Evolutionary conservation across 768 basidiomycete species (phyloP).

Genomic region (Leucosporidium scottii): DNA sequence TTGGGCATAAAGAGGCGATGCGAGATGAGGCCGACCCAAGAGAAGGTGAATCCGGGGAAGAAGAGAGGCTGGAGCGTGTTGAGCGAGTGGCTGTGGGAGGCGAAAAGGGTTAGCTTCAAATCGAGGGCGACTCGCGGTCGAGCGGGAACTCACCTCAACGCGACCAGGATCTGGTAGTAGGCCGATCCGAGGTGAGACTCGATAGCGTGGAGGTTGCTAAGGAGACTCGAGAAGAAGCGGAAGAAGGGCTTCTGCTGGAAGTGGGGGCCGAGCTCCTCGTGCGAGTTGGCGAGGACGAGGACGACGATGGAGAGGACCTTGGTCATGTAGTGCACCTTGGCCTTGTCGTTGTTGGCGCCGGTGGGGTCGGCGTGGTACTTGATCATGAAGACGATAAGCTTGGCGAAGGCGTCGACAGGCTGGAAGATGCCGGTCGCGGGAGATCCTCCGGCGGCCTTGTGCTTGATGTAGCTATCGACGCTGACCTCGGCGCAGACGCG

Average conservation of each 20-base stretch:
- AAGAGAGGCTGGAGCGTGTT: slow-evolving; percentile 92
- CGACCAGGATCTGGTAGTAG: slow-evolving; percentile 79
- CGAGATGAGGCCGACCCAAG: slow-evolving; percentile 93
- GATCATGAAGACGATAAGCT: slow-evolving; percentile 93
- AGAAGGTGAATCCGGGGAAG: slow-evolving; percentile 97
- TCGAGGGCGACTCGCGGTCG: too few species aligned
- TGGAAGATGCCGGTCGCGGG: slow-evolving; percentile 76
- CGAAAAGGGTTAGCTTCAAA: neutral
- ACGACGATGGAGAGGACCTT: slow-evolving; percentile 97
- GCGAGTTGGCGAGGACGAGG: slow-evolving; percentile 84
- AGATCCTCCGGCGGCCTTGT: slow-evolving; percentile 42
- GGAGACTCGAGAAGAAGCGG: slow-evolving; percentile 91
- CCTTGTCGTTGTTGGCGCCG: slow-evolving; percentile 84
- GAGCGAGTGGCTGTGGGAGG: slow-evolving; percentile 69
- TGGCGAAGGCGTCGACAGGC: slow-evolving; percentile 88
- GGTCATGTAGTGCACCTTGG: slow-evolving; percentile 90
- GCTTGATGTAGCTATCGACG: slow-evolving; percentile 66
- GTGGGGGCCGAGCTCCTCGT: slow-evolving; percentile 81
- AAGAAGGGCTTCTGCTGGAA: slow-evolving; percentile 99
- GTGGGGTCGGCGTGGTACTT: slow-evolving; percentile 95
- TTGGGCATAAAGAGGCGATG: slow-evolving; percentile 98
- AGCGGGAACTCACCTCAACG: slow-evolving; percentile 64
- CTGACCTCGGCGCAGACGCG: slow-evolving; percentile 92
- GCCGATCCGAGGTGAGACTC: slow-evolving; percentile 77
- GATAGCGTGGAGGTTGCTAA: slow-evolving; percentile 82